A percentile compares a stretch with the other conserved stretches of the same genome.
These are phyloP conservation scores for Metschnikowia continentalis DNA, from an alignment of 805 yeast species.

Conservation along the genomic window DNA sequence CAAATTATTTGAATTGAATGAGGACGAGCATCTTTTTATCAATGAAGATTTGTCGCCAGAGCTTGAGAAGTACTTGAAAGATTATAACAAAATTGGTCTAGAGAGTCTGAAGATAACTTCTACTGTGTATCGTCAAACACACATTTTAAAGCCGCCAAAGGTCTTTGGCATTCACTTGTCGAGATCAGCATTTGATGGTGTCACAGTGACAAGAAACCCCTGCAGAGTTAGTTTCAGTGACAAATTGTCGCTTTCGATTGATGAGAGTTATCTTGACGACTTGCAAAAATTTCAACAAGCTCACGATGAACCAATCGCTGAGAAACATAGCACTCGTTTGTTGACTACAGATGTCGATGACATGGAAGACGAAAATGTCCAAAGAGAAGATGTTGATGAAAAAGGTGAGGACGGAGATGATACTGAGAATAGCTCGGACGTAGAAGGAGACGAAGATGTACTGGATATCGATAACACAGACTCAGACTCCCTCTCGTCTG, in stretches of 20 bases:
- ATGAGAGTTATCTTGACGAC: conserved; percentile 36
- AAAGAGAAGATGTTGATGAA: conserved; percentile 37
- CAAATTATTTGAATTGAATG: conserved; percentile 32
- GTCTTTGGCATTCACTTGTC: conserved; percentile 79
- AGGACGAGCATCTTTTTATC: conserved; percentile 41
- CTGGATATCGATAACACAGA: conserved; percentile 9
- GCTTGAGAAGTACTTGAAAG: conserved; percentile 43
- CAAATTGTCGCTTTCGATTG: conserved; percentile 44
- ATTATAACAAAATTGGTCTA: conserved; percentile 42
- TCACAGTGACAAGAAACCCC: conserved; percentile 64
- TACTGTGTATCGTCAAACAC: conserved; percentile 62
- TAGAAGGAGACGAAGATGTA: conserved; percentile 8
- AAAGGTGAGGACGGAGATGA: conserved; percentile 28
- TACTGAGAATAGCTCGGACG: conserved; percentile 16
- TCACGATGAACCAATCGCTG: conserved; percentile 13
- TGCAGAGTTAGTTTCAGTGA: conserved; percentile 70
- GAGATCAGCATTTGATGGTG: conserved; percentile 71
- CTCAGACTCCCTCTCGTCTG: conserved; percentile 10
- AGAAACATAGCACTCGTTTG: conserved; percentile 14
- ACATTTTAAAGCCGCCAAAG: conserved; percentile 62
- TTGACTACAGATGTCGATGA: conserved; percentile 25
- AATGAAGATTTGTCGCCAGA: conserved; percentile 63
- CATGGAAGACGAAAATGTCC: conserved; percentile 30
- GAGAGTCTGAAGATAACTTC: conserved; percentile 49
- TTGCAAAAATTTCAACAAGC: conserved; percentile 32